These are phyloP conservation scores for Wickerhamomyces hampshirensis DNA, from an alignment of 805 yeast species.

Conservation along the genomic window DNA sequence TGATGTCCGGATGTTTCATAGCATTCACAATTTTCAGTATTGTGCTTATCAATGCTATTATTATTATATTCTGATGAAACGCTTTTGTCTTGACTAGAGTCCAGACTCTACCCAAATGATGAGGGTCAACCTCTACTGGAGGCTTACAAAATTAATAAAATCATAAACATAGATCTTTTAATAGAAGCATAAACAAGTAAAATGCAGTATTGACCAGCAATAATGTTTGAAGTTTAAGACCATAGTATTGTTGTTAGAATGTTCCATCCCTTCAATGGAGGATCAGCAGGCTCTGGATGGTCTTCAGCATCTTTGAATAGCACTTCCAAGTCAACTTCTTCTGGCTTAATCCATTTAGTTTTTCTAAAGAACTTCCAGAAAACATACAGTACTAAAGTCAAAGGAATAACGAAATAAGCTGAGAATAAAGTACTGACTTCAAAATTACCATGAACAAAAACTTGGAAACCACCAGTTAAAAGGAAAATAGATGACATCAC, in stretches of 20 bases:
- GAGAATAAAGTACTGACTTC: slow-evolving; percentile 3
- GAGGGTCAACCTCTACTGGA: too few relatives aligned
- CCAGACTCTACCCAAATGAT: too few relatives aligned
- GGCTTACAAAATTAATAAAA: too few relatives aligned
- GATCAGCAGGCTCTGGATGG: slow-evolving; percentile 21
- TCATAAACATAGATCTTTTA: too few relatives aligned
- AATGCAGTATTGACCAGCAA: too few relatives aligned
- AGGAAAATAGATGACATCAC: slow-evolving; percentile 22
- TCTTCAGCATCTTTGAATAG: slow-evolving; percentile 25
- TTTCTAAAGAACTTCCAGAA: slow-evolving; percentile 30
- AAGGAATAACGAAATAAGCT: slow-evolving; percentile 16
- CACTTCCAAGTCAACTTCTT: slow-evolving; percentile 34
- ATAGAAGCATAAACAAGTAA: too few relatives aligned
- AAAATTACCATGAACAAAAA: slow-evolving; percentile 28
- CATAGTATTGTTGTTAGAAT: slow-evolving; percentile 8
- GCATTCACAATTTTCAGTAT: too few relatives aligned
- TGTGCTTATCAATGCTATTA: too few relatives aligned
- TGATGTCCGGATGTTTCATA: too few relatives aligned
- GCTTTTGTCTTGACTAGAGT: too few relatives aligned
- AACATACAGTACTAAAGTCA: slow-evolving; percentile 23
- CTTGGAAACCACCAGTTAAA: slow-evolving; percentile 31
- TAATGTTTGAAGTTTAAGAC: too few relatives aligned
- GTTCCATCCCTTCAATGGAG: slow-evolving; percentile 6
- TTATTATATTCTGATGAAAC: too few relatives aligned
- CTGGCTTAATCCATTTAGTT: slow-evolving; percentile 27